These are phyloP conservation scores for Lodderomyces elongisporus DNA, from an alignment of 1,139 yeast species.

Conservation along the genomic window DNA sequence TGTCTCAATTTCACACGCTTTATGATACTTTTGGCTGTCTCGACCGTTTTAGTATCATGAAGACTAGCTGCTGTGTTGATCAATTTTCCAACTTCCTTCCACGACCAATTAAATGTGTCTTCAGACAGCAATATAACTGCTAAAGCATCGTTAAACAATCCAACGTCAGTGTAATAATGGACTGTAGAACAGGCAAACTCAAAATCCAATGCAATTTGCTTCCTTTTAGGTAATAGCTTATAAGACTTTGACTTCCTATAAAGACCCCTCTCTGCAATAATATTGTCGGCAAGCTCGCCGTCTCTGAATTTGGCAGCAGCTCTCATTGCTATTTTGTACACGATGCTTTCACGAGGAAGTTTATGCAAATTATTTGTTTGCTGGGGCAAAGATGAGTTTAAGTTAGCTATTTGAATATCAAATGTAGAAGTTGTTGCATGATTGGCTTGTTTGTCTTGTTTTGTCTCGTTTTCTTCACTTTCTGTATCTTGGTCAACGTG, in stretches of 20 bases:
- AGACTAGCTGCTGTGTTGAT: conserved; percentile 43
- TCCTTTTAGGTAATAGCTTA: conserved; percentile 29
- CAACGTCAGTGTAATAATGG: conserved; percentile 44
- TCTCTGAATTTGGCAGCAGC: conserved; percentile 58
- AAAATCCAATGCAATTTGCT: conserved; percentile 54
- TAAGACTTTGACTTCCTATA: conserved; percentile 56
- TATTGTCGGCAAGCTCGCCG: conserved; percentile 51
- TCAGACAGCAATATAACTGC: conserved; percentile 63
- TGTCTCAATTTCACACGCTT: too few relatives aligned
- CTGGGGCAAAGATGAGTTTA: conserved; percentile 17
- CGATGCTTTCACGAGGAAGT: conserved; percentile 44
- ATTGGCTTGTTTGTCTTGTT: not conserved
- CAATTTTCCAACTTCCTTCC: conserved; percentile 47
- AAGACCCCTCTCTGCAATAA: conserved; percentile 76
- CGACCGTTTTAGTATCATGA: conserved; percentile 40
- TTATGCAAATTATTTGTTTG: conserved; percentile 12
- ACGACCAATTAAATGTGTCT: conserved; percentile 69
- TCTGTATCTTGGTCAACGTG: not conserved
- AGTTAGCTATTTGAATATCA: too few relatives aligned
- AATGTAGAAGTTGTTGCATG: not conserved
- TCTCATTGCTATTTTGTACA: conserved; percentile 60
- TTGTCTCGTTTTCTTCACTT: not conserved
- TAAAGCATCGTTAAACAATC: conserved; percentile 63
- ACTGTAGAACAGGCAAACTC: conserved; percentile 66
- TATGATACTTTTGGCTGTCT: not conserved